Conservation (phyloP, 805 yeast species). For the Clavispora santaluciae region DNA sequence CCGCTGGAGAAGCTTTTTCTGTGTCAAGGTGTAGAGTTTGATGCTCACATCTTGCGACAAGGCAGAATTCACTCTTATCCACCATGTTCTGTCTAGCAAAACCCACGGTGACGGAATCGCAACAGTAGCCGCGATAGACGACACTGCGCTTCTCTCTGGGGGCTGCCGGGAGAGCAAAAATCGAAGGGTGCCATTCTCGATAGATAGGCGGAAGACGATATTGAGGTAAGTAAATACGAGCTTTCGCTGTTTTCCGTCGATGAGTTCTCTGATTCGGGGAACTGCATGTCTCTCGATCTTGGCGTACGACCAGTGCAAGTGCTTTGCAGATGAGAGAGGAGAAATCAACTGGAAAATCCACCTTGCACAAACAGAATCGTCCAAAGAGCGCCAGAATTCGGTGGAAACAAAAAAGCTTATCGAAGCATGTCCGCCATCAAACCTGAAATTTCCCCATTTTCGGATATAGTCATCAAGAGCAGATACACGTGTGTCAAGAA, state of each 20-base stretch:
- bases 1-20: neutral
- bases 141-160: constrained; percentile 2
- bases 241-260: neutral
- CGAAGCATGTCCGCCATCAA: constrained; percentile 8
- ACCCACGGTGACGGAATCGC: constrained; percentile 4
- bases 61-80: constrained; percentile 6
- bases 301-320: constrained; percentile 38
- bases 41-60: neutral
- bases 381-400: constrained; percentile 5
- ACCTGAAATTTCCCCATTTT: neutral
- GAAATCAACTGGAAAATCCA: constrained; percentile 23
- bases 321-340: constrained; percentile 28
- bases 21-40: neutral
- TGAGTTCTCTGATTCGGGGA: constrained; percentile 18
- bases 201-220: constrained; percentile 3
- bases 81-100: constrained; percentile 13
- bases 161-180: constrained; percentile 5
- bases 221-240: constrained; percentile 9
- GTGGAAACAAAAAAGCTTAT: constrained; percentile 10
- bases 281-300: constrained; percentile 29
- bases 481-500: constrained; percentile 3
- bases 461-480: neutral
- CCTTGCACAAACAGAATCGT: constrained; percentile 22
- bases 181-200: neutral
- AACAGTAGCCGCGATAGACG: neutral